These are phyloP conservation scores for Trichoderma sp. DNA, from an alignment of 2,329 filamentous ascomycete species.

Conservation along the genomic window DNA sequence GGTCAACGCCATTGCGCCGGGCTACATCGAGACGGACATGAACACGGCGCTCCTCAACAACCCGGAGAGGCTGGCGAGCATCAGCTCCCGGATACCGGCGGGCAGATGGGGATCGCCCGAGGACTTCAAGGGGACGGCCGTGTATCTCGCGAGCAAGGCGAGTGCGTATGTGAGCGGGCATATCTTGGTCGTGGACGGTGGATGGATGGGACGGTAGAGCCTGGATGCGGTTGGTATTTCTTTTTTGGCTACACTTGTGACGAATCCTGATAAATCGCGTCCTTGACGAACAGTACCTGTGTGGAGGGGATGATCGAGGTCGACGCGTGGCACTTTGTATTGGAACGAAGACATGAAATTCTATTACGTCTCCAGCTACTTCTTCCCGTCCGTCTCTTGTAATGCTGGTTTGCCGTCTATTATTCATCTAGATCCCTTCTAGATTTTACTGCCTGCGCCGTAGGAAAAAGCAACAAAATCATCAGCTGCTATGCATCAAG, in stretches of 20 bases:
- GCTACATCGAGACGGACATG: slow-evolving; percentile 95
- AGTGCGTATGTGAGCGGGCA: slow-evolving; percentile 83
- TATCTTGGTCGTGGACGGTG: slow-evolving; percentile 81
- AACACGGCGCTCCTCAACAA: slow-evolving; percentile 80
- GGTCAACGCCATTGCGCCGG: slow-evolving; percentile 87
- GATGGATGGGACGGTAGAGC: slow-evolving; percentile 82
- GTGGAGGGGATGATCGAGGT: background rate
- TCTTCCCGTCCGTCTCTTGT: slow-evolving; percentile 14
- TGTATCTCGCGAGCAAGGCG: slow-evolving; percentile 76
- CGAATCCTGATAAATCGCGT: background rate
- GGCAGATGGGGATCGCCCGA: slow-evolving; percentile 81
- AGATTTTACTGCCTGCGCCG: slow-evolving; percentile 29
- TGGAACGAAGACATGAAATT: background rate
- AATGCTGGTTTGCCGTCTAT: slow-evolving; percentile 18
- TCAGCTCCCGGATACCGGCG: slow-evolving; percentile 78
- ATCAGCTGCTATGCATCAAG: slow-evolving; percentile 27
- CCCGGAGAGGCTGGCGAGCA: slow-evolving; percentile 67
- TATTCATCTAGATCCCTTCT: slow-evolving; percentile 15
- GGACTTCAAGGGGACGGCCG: slow-evolving; percentile 82
- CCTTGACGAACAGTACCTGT: no score
- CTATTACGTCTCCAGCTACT: slow-evolving; percentile 11
- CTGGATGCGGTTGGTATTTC: background rate
- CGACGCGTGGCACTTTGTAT: background rate
- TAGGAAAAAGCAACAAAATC: slow-evolving; percentile 2
- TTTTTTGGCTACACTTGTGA: background rate